These are phyloP conservation scores for Setaria italica DNA, from an alignment of 202 grass and related monocot genomes.

Conservation along the genomic window DNA sequence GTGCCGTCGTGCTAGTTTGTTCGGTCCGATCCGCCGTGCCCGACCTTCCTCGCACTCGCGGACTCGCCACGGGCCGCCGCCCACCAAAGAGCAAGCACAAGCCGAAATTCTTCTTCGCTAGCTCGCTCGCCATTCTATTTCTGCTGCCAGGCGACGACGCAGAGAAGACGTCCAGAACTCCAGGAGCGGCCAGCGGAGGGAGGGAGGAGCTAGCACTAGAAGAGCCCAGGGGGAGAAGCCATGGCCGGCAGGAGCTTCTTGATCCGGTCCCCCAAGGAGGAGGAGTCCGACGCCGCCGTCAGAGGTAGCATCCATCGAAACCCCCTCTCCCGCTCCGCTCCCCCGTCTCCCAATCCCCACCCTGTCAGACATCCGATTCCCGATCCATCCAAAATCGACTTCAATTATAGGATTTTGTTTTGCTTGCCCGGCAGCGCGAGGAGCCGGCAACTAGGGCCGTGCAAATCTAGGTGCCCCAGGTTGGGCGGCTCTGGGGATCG, in stretches of 20 bases:
- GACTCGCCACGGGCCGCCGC: background rate
- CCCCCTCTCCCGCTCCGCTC: background rate
- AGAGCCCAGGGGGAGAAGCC: background rate
- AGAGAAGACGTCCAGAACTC: background rate
- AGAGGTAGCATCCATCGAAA: constrained; percentile 36
- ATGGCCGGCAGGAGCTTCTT: constrained; percentile 52
- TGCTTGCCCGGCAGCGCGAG: background rate
- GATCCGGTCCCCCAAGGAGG: constrained; percentile 52
- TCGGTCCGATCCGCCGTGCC: background rate
- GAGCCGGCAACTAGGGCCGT: background rate
- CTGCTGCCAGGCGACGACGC: background rate
- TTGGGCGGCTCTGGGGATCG: background rate
- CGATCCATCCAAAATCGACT: background rate
- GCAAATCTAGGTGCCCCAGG: background rate
- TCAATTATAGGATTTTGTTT: background rate
- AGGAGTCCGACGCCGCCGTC: constrained; percentile 54
- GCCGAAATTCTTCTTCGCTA: background rate
- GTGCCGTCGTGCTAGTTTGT: background rate
- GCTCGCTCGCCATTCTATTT: background rate
- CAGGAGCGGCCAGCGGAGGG: too few species aligned
- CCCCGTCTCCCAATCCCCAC: background rate
- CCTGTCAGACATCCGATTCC: background rate
- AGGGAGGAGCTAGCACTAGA: background rate
- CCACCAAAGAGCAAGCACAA: background rate
- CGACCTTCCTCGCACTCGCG: background rate